phyloP scores from a whole-genome alignment of 1,284 basidiomycete genomes.

The Peniophora sp. region DNA sequence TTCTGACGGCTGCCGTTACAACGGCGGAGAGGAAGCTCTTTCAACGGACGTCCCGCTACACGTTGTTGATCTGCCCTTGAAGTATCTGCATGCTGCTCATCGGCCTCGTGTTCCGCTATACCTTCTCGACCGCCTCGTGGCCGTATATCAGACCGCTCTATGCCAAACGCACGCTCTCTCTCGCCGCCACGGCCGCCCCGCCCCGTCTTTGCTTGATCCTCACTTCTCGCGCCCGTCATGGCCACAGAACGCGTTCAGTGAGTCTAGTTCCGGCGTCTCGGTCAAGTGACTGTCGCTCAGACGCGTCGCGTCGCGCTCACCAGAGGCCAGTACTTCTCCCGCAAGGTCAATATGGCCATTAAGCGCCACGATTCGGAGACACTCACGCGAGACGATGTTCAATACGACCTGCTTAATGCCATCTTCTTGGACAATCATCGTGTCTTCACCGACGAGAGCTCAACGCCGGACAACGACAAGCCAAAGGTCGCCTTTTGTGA shows the following conservation, averaged over 20 bases:
- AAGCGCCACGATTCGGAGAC: constrained; percentile 74
- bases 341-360: constrained; percentile 62
- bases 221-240: neutral
- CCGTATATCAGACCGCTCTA: neutral
- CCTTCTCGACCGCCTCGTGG: neutral
- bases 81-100: neutral
- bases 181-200: neutral
- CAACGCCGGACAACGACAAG: constrained; percentile 28
- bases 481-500: constrained; percentile 72
- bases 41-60: no score
- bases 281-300: neutral
- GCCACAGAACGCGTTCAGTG: neutral
- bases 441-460: constrained; percentile 63
- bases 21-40: no score
- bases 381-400: constrained; percentile 73
- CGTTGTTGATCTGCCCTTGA: neutral
- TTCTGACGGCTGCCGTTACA: no score
- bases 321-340: constrained; percentile 51
- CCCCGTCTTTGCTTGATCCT: neutral
- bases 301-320: constrained; percentile 4
- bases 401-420: constrained; percentile 75
- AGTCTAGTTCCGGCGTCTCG: neutral
- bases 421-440: constrained; percentile 66
- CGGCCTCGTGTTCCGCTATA: neutral
- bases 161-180: neutral